Evolutionary conservation across 768 basidiomycete genomes (phyloP), one percentile per base, ranked within the genome.

Genomic region (Russula vinacea): DNA sequence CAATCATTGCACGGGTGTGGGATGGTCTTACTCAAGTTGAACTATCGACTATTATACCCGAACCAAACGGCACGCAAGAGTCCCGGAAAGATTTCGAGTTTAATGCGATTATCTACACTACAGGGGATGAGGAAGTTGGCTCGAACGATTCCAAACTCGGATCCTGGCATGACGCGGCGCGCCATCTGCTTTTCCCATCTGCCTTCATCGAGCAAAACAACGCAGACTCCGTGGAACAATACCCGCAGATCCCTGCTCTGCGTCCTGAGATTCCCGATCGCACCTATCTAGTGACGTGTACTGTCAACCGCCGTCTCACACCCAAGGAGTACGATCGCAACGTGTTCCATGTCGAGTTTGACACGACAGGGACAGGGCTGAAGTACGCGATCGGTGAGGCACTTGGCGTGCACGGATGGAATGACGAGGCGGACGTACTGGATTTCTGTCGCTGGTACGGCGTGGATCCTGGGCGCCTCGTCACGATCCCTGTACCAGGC

Each of bases 281-380:
- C 71, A 98, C 94, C 26, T 98, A 83, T 83, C 85, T 98, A 60
- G 87, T 98, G 62, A 96, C 92, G 10, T 95, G 94, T 74, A 85
- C 87, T 7, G 94, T 97, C 74, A 98, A 98, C 78, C 86, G 88
- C 50, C 91, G 97, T 37, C 84, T 99, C 54, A 98, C 97, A 1
- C 97, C 97, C 37, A 75, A 85, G 69, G 94, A 96, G 66, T 99
- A 99, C 77, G 90, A 98, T 75, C 92, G 97, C 69, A 98, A 99
- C 76, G 94, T 99, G 37, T 98, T 98, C 81, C 97, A 99, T 77
- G 83, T 99, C 69, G 97, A 98, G 78, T 95, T 99, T 73, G 86
- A 94, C 73, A 93, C 92, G 3, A 78, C 83, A 32, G 91, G 92
- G 37, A 99, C 97, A 26, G 94, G 94, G 10, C 82, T 99, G 66